A percentile compares a stretch with the other conserved stretches of the same genome.
Evolutionary conservation across 2,329 filamentous ascomycete species (phyloP).

Genomic region (Aspergillus fumigatus): DNA sequence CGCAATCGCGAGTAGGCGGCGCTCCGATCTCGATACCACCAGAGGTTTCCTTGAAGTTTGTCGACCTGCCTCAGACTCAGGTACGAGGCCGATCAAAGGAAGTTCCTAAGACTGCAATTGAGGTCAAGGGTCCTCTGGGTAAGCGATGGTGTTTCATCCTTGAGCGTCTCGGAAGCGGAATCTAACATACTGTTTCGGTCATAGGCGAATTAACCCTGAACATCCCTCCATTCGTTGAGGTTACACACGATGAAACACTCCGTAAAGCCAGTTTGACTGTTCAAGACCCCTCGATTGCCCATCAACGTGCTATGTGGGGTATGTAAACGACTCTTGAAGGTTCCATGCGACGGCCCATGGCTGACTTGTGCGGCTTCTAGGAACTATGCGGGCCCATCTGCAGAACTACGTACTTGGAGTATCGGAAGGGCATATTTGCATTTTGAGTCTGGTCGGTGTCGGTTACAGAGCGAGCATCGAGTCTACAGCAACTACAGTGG

Average conservation of each 20-base stretch:
- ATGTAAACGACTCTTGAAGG: constrained; percentile 24
- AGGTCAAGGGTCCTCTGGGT: constrained; percentile 78
- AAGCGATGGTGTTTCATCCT: not conserved
- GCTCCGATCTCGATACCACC: constrained; percentile 76
- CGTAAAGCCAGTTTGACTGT: constrained; percentile 66
- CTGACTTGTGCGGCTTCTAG: constrained; percentile 44
- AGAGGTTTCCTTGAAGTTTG: constrained; percentile 67
- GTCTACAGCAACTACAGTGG: constrained; percentile 62
- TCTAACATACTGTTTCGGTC: constrained; percentile 10
- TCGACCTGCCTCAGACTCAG: constrained; percentile 59
- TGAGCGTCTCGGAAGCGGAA: not conserved
- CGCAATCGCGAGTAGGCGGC: constrained; percentile 77
- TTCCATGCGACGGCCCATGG: constrained; percentile 1
- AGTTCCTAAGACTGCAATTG: constrained; percentile 60
- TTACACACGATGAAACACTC: constrained; percentile 62
- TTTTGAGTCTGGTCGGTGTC: constrained; percentile 88
- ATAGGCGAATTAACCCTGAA: constrained; percentile 69
- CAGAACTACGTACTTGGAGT: constrained; percentile 90
- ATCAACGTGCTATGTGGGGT: constrained; percentile 98
- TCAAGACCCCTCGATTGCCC: constrained; percentile 60
- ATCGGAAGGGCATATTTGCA: constrained; percentile 91
- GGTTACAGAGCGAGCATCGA: constrained; percentile 91
- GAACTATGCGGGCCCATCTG: constrained; percentile 83
- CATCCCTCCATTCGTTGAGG: constrained; percentile 72
- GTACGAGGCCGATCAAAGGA: constrained; percentile 58